Conservation (phyloP, 306 rosid genomes). For the Lotus japonicus region DNA sequence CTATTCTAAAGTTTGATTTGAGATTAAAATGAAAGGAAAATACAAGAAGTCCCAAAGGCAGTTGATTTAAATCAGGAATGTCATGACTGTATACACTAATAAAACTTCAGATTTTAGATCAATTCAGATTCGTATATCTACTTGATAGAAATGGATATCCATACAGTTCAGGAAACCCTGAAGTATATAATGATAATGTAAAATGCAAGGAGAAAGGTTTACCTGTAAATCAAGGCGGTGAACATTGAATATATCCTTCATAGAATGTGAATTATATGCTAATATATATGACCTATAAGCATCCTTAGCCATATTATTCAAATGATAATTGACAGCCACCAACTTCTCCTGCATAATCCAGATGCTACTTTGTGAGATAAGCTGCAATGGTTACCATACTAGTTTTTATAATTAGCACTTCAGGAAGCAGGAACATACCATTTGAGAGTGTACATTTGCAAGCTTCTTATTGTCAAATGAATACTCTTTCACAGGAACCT, state of each 20-base stretch:
- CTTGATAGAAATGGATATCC: conserved; percentile 1
- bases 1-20: not conserved
- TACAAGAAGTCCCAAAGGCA: not conserved
- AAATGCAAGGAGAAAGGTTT: not conserved
- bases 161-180: not conserved
- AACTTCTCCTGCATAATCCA: conserved; percentile 69
- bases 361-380: not conserved
- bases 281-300: conserved; percentile 81
- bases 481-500: conserved; percentile 82
- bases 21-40: conserved; percentile 1
- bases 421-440: conserved; percentile 46
- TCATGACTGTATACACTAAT: not conserved
- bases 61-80: not conserved
- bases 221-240: conserved; percentile 90
- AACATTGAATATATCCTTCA: conserved; percentile 88
- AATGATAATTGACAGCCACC: conserved; percentile 62
- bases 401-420: not conserved
- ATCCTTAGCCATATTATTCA: conserved; percentile 71
- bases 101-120: not conserved
- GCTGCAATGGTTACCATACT: not conserved
- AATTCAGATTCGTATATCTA: not conserved
- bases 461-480: conserved; percentile 64
- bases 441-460: conserved; percentile 71
- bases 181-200: not conserved
- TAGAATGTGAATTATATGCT: conserved; percentile 86